Base-by-base conservation (phyloP, 179 eudicot species). In the Pouteria campechiana region DNA sequence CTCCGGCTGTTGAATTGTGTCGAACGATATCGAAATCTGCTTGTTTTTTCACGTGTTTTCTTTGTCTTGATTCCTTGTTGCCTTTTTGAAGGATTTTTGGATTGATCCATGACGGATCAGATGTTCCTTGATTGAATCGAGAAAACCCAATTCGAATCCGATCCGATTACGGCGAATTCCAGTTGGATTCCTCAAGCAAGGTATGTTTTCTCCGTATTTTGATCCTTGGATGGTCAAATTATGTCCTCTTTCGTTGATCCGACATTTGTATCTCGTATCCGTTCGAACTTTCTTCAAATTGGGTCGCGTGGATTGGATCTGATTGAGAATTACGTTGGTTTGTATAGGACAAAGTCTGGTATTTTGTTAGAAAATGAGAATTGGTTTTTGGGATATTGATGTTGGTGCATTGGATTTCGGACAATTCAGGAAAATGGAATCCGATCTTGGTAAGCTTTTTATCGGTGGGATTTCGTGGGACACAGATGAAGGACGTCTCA, bases 391-490 rank as follows among this genome's bases (percentile, higher is more conserved):
- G 19, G 49, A 34, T 23, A 44, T 45, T n/a, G n/a, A n/a, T n/a
- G 34, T 30, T 40, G 36, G 31, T 43, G 48, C 30, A 23, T 17
- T 51, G 42, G 32, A 19, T 27, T 17, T 30, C 30, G 12, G 29
- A 38, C 27, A 14, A 20, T 3, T 44, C 28, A 68, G 64, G 58
- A 74, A 80, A 64, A 75, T 73, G 81, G 69, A 70, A 64, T 75
- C 78, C 79, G 93, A 74, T 37, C 73, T 75, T 46, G 93, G 95
- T 29, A 85, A 85, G 79, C 68, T 85, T 40, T 85, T 85, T 54
- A 63, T 85, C 28, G 95, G 95, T 52, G 95, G 95, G 56, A 85
- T 85, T 73, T 81, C 95, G 1, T 85, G 95, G 95, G 95, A 85
- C 58, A 85, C 95, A 10, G 76, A 76, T 58, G 95, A 81, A 46